Evolutionary conservation across 495 filamentous ascomycete genomes (phyloP).

Genomic region (Baudoinia panamericana): DNA sequence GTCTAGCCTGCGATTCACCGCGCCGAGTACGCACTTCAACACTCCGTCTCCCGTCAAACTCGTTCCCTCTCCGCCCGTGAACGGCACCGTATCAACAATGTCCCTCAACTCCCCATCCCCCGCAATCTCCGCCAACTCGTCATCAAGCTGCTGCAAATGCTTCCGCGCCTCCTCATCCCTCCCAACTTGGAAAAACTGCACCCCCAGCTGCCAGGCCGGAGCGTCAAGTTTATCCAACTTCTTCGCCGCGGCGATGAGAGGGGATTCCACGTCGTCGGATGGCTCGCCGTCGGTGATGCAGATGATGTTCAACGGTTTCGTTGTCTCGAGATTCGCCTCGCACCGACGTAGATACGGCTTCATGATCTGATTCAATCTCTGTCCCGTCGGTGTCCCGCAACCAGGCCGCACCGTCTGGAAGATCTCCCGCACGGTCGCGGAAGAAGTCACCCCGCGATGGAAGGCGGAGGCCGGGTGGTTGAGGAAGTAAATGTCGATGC

Average conservation of each 20-base stretch:
- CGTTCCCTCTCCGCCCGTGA: slow-evolving; percentile 36
- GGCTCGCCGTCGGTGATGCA: slow-evolving; percentile 84
- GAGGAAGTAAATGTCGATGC: slow-evolving; percentile 91
- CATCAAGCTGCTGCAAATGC: slow-evolving; percentile 65
- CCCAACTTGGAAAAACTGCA: slow-evolving; percentile 97
- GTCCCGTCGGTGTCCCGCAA: slow-evolving; percentile 64
- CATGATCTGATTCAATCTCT: slow-evolving; percentile 59
- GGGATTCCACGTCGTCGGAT: slow-evolving; percentile 63
- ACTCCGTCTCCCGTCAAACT: slow-evolving; percentile 53
- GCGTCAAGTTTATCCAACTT: slow-evolving; percentile 61
- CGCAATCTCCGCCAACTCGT: slow-evolving; percentile 46
- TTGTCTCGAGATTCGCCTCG: slow-evolving; percentile 30
- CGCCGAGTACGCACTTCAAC: slow-evolving; percentile 65
- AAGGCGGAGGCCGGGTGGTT: slow-evolving; percentile 41
- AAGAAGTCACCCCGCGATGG: slow-evolving; percentile 45
- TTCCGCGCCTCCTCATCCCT: slow-evolving; percentile 49
- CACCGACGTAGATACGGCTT: slow-evolving; percentile 48
- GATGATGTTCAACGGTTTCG: slow-evolving; percentile 87
- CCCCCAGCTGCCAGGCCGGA: slow-evolving; percentile 73
- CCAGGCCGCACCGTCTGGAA: slow-evolving; percentile 52
- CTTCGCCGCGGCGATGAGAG: slow-evolving; percentile 53
- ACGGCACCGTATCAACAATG: slow-evolving; percentile 89
- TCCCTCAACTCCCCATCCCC: slow-evolving; percentile 51
- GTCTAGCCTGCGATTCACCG: slow-evolving; percentile 52
- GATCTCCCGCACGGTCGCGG: slow-evolving; percentile 44